These are phyloP conservation scores for Aspergillus arachidicola DNA, from an alignment of 2,329 filamentous ascomycete genomes.

Conservation along the genomic window DNA sequence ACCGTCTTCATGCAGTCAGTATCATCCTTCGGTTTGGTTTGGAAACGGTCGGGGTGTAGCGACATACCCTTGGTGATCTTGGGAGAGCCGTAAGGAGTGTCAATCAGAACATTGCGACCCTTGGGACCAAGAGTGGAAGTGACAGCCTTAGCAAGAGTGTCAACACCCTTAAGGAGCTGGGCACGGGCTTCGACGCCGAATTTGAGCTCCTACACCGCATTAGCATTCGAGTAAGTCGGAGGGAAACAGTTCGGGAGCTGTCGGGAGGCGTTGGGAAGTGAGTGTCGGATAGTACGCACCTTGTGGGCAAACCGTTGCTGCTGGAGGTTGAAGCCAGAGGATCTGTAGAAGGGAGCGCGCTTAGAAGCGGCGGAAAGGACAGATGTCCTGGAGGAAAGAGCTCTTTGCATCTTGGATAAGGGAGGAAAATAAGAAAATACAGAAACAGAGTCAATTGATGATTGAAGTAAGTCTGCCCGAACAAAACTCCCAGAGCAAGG, in stretches of 20 bases:
- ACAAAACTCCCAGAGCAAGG: slow-evolving; percentile 35
- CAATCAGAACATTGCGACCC: slow-evolving; percentile 96
- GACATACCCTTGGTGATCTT: slow-evolving; percentile 97
- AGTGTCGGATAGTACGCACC: slow-evolving; percentile 56
- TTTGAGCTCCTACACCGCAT: slow-evolving; percentile 76
- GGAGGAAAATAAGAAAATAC: slow-evolving; percentile 25
- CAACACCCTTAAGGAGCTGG: slow-evolving; percentile 86
- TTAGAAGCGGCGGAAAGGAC: slow-evolving; percentile 66
- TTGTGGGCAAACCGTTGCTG: slow-evolving; percentile 98
- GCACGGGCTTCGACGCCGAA: slow-evolving; percentile 95
- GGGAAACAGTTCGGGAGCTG: not conserved
- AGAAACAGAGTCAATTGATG: slow-evolving; percentile 27
- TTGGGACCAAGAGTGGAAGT: slow-evolving; percentile 96
- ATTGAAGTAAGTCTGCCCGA: slow-evolving; percentile 35
- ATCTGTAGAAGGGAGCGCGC: slow-evolving; percentile 62
- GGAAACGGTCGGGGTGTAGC: not conserved
- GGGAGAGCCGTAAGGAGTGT: slow-evolving; percentile 96
- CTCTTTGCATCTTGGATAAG: slow-evolving; percentile 82
- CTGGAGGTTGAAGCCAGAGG: slow-evolving; percentile 70
- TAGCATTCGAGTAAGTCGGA: slow-evolving; percentile 22
- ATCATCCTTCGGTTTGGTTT: not conserved
- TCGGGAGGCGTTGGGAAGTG: not conserved
- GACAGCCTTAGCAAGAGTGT: slow-evolving; percentile 94
- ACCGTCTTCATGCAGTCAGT: slow-evolving; percentile 63
- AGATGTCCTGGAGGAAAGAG: slow-evolving; percentile 81